Evolutionary conservation across 805 yeast species (phyloP), one percentile per base, ranked within the genome.

Genomic region (Kodamaea laetipori): DNA sequence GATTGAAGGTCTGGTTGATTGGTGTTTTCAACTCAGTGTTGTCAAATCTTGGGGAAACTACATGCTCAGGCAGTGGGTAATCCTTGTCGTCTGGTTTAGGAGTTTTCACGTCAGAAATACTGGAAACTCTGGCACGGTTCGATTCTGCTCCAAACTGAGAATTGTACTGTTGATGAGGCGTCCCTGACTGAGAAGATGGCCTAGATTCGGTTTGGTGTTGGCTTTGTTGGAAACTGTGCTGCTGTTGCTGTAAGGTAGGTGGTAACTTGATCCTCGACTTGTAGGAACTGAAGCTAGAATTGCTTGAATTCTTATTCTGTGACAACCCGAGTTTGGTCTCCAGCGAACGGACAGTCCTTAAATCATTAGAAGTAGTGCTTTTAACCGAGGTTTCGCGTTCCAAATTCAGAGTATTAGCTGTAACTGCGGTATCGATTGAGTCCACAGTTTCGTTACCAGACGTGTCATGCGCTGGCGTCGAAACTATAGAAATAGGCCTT

Each of bases 261-360:
- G 70, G 71, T 24, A 66, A 48, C 46, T 61, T 65, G 33, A 65
- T 62, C 33, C 70, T 49, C 7, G 68, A 57, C 39, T 63, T 61
- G 48, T 62, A 64, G 5, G 63, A 54, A 10, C 39, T 56, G 40
- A 58, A 57, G 31, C 66, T 63, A 1, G 45, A 42, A 16, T 21
- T 31, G 26, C 61, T 47, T 11, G 45, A 47, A 32, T 61, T 56
- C 16, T 41, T 41, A 21, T 41, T 27, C 26, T 26, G 45, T 4
- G 34, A 30, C 10, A 38, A 28, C 4, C 43, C 43, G 21, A 40
- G 34, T 27, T 25, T 33, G 11, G 27, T 25, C 8, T 33, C 43
- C 12, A 32, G 38, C 2, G 43, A 40, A n/a, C 43, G 25, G 19
- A 26, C 38, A 13, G 34, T 17, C n/a, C 37, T 35, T 3, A 32